Percentiles rank a stretch among this genome's conserved stretches.
Conservation (phyloP, 768 basidiomycete genomes). For the Lentinus tigrinus region DNA sequence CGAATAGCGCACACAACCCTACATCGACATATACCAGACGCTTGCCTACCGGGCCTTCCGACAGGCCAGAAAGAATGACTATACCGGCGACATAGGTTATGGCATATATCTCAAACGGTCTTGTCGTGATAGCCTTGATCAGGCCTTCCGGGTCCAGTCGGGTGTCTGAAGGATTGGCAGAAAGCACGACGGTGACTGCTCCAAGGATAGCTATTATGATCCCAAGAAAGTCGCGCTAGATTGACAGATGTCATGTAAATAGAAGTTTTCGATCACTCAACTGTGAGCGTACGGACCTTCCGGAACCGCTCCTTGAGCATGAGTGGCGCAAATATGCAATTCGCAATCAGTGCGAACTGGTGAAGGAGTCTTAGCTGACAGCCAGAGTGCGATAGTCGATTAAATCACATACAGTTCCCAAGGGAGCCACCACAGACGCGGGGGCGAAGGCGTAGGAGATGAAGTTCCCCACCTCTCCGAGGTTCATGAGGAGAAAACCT, state of each 20-base stretch:
- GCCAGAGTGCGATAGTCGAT: neutral
- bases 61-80: conserved; percentile 61
- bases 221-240: conserved; percentile 74
- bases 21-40: conserved; percentile 82
- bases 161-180: conserved; percentile 69
- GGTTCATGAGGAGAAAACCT: conserved; percentile 84
- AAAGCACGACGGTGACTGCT: conserved; percentile 89
- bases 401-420: conserved; percentile 89
- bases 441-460: conserved; percentile 88
- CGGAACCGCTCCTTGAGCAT: conserved; percentile 83
- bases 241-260: neutral
- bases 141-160: conserved; percentile 68
- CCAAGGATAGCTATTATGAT: conserved; percentile 82
- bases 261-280: too few species aligned
- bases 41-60: conserved; percentile 60
- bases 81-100: conserved; percentile 58
- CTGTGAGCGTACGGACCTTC: conserved; percentile 43
- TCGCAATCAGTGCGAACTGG: conserved; percentile 90
- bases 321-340: conserved; percentile 90
- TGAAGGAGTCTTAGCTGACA: neutral
- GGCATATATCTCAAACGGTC: conserved; percentile 75
- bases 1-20: conserved; percentile 83
- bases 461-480: conserved; percentile 91
- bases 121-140: conserved; percentile 64
- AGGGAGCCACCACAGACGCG: conserved; percentile 89